These are phyloP conservation scores for Amanita rubescens DNA, from an alignment of 768 basidiomycete genomes.

Conservation along the genomic window DNA sequence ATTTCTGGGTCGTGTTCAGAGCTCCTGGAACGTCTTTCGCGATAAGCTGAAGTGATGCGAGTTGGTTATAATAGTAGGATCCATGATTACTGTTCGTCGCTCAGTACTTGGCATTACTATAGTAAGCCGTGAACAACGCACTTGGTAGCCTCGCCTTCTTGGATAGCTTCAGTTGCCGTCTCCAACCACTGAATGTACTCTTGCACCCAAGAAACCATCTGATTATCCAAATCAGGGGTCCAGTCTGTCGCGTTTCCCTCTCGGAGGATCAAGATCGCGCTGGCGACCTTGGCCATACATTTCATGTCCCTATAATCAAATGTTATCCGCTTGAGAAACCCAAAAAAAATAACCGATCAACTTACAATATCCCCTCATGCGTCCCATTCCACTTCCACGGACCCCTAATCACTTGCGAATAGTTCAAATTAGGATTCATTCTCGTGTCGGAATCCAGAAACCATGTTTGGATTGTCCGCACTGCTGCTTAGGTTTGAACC, in stretches of 20 bases:
- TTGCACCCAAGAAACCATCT: slow-evolving; percentile 43
- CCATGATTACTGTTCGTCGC: slow-evolving; percentile 50
- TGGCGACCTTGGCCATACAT: slow-evolving; percentile 47
- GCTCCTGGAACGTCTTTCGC: slow-evolving; percentile 45
- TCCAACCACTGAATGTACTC: slow-evolving; percentile 52
- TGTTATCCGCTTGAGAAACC: not conserved
- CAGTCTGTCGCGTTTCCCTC: slow-evolving; percentile 42
- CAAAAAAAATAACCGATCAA: not conserved
- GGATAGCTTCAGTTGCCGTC: slow-evolving; percentile 37
- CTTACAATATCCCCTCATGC: slow-evolving; percentile 50
- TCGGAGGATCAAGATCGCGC: slow-evolving; percentile 46
- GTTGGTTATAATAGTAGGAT: slow-evolving; percentile 55
- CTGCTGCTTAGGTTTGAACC: slow-evolving; percentile 18
- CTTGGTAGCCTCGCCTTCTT: slow-evolving; percentile 43
- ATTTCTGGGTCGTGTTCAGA: slow-evolving; percentile 34
- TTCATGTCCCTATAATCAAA: slow-evolving; percentile 41
- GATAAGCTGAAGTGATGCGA: slow-evolving; percentile 48
- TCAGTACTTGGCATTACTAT: not conserved
- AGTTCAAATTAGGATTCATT: slow-evolving; percentile 64
- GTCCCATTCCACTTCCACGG: slow-evolving; percentile 32
- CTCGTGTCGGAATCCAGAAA: slow-evolving; percentile 48
- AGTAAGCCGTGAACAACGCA: slow-evolving; percentile 21
- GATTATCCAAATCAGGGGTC: slow-evolving; percentile 43
- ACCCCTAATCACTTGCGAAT: slow-evolving; percentile 42
- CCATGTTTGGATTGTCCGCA: slow-evolving; percentile 44